phyloP scores from a whole-genome alignment of 2,329 filamentous ascomycete genomes.

The Trichoderma endophyticum region DNA sequence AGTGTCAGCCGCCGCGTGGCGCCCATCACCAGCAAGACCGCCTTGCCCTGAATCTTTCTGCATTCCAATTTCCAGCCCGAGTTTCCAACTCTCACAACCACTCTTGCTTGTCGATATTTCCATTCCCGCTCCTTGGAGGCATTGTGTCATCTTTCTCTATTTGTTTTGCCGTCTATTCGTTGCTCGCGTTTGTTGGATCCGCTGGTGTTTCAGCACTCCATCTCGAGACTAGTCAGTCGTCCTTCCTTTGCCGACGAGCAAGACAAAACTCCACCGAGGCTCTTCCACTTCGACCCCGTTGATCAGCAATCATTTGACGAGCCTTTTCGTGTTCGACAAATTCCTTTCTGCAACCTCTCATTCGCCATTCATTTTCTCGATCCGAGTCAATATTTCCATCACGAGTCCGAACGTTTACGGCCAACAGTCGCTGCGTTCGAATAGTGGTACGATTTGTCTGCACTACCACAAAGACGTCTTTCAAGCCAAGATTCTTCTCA shows the following conservation, averaged over 20 bases:
- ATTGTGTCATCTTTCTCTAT: background rate
- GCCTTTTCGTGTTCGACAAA: background rate
- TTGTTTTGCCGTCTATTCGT: background rate
- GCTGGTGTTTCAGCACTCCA: constrained; percentile 11
- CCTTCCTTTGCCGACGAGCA: constrained; percentile 2
- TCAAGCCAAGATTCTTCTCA: constrained; percentile 43
- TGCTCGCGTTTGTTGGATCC: background rate
- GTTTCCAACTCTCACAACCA: background rate
- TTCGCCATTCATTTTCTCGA: background rate
- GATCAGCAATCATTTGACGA: background rate
- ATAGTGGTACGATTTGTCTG: background rate
- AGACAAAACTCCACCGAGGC: constrained; percentile 5
- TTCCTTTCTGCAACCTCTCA: background rate
- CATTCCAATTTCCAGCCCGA: background rate
- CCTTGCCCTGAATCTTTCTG: background rate
- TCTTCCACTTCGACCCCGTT: constrained; percentile 6
- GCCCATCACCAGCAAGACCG: constrained; percentile 1
- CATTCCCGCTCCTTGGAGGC: background rate
- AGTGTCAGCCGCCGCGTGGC: constrained; percentile 14
- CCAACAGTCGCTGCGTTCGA: background rate
- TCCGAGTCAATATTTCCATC: background rate
- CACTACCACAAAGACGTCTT: constrained; percentile 31
- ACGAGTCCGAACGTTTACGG: background rate
- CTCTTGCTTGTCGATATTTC: background rate
- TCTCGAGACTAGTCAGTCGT: constrained; percentile 15